Evolutionary conservation across 768 basidiomycete species (phyloP).

Genomic region (Suillus subaureus): DNA sequence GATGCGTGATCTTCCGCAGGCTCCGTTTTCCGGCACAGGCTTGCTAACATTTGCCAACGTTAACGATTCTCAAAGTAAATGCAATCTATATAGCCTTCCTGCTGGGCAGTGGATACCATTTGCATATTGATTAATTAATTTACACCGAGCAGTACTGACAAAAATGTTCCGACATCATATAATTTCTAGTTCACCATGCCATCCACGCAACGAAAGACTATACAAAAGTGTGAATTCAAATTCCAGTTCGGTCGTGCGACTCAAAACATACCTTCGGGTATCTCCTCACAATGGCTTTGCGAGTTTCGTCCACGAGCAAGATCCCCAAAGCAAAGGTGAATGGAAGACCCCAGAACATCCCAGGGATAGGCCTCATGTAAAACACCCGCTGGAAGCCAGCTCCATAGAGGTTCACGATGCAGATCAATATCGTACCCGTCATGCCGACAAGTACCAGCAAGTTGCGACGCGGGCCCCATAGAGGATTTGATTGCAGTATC

Average conservation of each 20-base stretch:
- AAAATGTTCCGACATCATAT: not conserved
- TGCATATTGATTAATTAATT: not conserved
- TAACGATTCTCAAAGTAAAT: not conserved
- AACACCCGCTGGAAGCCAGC: slow-evolving; percentile 26
- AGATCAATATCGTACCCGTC: slow-evolving; percentile 32
- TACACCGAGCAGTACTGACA: not conserved
- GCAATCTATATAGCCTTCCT: not conserved
- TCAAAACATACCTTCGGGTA: slow-evolving; percentile 33
- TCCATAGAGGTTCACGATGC: slow-evolving; percentile 39
- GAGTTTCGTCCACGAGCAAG: slow-evolving; percentile 38
- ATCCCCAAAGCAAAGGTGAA: slow-evolving; percentile 40
- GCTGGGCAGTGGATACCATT: not conserved
- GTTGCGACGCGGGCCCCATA: slow-evolving; percentile 44
- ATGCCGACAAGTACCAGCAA: slow-evolving; percentile 35
- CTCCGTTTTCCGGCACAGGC: too few species aligned
- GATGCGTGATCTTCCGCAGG: too few species aligned
- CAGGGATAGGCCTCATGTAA: slow-evolving; percentile 34
- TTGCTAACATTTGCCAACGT: too few species aligned
- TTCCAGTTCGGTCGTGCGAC: not conserved
- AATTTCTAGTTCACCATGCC: slow-evolving; percentile 22
- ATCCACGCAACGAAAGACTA: slow-evolving; percentile 30
- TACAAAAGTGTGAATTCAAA: not conserved
- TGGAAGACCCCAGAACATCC: slow-evolving; percentile 44
- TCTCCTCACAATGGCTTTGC: slow-evolving; percentile 39
- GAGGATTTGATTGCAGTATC: slow-evolving; percentile 26